Evolutionary conservation across 176 grass and related monocot genomes (phyloP).

Genomic region (Pontederia paniculata): DNA sequence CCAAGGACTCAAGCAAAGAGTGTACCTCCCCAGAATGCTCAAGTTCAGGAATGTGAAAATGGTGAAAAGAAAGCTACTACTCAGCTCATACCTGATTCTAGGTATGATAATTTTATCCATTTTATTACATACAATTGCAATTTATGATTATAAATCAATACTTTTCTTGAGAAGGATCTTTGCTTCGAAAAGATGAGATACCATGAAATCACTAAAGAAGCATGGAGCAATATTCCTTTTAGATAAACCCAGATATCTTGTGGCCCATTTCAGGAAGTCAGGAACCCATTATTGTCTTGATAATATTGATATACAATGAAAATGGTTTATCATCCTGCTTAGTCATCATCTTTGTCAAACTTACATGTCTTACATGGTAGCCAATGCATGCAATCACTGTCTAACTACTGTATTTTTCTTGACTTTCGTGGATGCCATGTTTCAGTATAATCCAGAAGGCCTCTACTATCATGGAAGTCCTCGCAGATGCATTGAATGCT

Average conservation of each 20-base stretch:
- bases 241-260: no score
- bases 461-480: slow-evolving; percentile 9
- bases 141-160: no score
- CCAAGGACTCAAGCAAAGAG: not conserved
- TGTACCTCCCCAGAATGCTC: not conserved
- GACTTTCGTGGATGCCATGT: not conserved
- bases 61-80: not conserved
- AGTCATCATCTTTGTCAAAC: no score
- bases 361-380: no score
- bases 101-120: not conserved
- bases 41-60: not conserved
- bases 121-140: not conserved
- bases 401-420: not conserved
- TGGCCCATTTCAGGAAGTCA: no score
- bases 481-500: slow-evolving; percentile 4
- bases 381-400: not conserved
- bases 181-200: no score
- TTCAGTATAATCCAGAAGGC: slow-evolving; percentile 10
- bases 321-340: no score
- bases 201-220: no score
- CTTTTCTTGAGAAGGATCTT: no score
- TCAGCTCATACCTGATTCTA: slow-evolving; percentile 5
- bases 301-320: no score
- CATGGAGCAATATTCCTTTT: no score
- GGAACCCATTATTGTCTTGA: no score